These are phyloP conservation scores for Spergularia bocconei DNA, from an alignment of 148 eudicot species.

Conservation along the genomic window DNA sequence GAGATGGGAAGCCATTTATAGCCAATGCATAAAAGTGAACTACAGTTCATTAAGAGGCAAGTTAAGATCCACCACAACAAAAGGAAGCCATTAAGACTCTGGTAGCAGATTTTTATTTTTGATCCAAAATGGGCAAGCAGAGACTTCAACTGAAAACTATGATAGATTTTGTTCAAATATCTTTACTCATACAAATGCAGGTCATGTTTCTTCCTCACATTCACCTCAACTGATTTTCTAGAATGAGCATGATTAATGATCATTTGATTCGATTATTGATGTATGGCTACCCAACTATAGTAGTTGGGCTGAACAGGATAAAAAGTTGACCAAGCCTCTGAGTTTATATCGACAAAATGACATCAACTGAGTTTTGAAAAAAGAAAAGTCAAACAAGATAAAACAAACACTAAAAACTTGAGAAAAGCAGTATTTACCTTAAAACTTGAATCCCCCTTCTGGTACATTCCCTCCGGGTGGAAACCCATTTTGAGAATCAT, in stretches of 20 bases:
- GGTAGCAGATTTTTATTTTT: background rate
- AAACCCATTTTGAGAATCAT: constrained; percentile 66
- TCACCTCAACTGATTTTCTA: too few species aligned
- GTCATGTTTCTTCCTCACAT: too few species aligned
- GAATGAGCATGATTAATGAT: too few species aligned
- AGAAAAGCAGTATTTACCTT: constrained; percentile 35
- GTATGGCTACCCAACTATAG: too few species aligned
- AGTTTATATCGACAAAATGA: too few species aligned
- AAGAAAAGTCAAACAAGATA: background rate
- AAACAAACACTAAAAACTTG: background rate
- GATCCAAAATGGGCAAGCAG: background rate
- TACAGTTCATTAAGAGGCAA: too few species aligned
- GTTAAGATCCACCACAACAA: background rate
- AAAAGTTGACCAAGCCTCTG: background rate
- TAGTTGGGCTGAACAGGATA: too few species aligned
- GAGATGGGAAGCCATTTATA: background rate
- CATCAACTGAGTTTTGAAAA: background rate
- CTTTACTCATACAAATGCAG: too few species aligned
- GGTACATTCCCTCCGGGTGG: constrained; percentile 71
- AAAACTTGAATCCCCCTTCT: constrained; percentile 82
- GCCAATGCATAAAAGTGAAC: too few species aligned
- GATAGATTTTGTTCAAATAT: too few species aligned
- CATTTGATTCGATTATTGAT: too few species aligned
- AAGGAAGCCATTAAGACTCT: background rate
- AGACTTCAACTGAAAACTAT: too few species aligned